phyloP scores from a whole-genome alignment of 768 basidiomycete genomes.

The Asterophora parasitica region DNA sequence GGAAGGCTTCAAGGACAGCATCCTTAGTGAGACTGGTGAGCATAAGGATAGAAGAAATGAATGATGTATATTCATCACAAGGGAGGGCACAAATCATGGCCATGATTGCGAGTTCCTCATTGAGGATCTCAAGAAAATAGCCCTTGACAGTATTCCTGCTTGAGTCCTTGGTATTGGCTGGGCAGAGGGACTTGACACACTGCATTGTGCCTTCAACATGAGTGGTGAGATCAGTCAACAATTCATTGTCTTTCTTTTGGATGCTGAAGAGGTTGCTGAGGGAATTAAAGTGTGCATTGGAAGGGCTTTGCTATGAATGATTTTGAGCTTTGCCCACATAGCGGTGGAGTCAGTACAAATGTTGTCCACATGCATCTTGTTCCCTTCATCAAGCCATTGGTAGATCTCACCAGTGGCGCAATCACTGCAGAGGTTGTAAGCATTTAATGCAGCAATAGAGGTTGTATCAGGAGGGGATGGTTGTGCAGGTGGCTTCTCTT shows the following conservation, averaged over 20 bases:
- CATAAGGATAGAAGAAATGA: constrained; percentile 3
- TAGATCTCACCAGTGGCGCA: no score
- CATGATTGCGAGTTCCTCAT: constrained; percentile 4
- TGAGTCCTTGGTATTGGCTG: neutral
- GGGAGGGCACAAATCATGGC: constrained; percentile 4
- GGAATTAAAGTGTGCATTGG: neutral
- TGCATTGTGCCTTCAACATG: constrained; percentile 1
- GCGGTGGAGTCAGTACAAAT: neutral
- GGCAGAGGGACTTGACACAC: neutral
- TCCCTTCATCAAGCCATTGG: constrained; percentile 1
- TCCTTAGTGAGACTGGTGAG: constrained; percentile 6
- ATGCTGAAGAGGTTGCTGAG: neutral
- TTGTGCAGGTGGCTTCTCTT: neutral
- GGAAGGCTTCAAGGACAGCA: constrained; percentile 2
- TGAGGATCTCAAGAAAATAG: constrained; percentile 4
- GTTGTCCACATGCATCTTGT: constrained; percentile 1
- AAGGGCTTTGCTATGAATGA: neutral
- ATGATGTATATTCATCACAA: neutral
- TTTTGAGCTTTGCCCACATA: constrained; percentile 1
- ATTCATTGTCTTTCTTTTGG: neutral
- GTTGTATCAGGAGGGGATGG: neutral
- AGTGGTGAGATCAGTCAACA: neutral
- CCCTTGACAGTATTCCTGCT: neutral
- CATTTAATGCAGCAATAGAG: neutral
- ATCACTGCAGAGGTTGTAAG: neutral